These are phyloP conservation scores for Onygena corvina DNA, from an alignment of 2,329 filamentous ascomycete species.

Conservation along the genomic window DNA sequence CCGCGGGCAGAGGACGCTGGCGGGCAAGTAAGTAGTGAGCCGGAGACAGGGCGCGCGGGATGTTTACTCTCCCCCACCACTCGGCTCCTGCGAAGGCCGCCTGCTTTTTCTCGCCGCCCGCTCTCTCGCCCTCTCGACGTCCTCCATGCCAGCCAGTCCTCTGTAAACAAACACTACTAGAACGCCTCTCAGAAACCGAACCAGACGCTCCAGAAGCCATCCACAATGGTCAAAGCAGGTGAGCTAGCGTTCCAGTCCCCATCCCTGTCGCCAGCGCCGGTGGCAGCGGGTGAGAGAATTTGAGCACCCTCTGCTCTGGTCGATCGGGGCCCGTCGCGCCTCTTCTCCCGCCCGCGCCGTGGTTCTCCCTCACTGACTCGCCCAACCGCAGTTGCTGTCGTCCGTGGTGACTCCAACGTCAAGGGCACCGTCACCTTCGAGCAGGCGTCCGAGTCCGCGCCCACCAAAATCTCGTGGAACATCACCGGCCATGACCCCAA, in stretches of 20 bases:
- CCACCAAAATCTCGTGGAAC: slow-evolving; percentile 83
- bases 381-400: slow-evolving; percentile 89
- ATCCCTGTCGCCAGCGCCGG: slow-evolving; percentile 7
- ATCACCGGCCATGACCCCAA: slow-evolving; percentile 87
- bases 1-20: too few species aligned
- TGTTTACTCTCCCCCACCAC: slow-evolving; percentile 6
- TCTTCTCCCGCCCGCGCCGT: neutral
- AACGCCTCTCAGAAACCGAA: neutral
- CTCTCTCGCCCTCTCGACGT: neutral
- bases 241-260: slow-evolving; percentile 34
- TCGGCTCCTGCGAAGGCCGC: neutral
- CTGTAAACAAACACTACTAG: neutral
- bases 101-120: neutral
- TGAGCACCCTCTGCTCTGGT: neutral
- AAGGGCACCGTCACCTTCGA: slow-evolving; percentile 88
- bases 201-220: slow-evolving; percentile 35
- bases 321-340: too few species aligned
- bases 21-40: too few species aligned
- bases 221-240: slow-evolving; percentile 99
- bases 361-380: too few species aligned
- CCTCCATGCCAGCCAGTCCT: neutral
- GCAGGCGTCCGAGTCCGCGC: slow-evolving; percentile 68
- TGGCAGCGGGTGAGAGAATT: slow-evolving; percentile 9
- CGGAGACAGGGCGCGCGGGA: neutral
- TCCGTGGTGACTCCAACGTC: slow-evolving; percentile 97